Evolutionary conservation across 805 yeast genomes (phyloP).

Genomic region (Candida patagonica): DNA sequence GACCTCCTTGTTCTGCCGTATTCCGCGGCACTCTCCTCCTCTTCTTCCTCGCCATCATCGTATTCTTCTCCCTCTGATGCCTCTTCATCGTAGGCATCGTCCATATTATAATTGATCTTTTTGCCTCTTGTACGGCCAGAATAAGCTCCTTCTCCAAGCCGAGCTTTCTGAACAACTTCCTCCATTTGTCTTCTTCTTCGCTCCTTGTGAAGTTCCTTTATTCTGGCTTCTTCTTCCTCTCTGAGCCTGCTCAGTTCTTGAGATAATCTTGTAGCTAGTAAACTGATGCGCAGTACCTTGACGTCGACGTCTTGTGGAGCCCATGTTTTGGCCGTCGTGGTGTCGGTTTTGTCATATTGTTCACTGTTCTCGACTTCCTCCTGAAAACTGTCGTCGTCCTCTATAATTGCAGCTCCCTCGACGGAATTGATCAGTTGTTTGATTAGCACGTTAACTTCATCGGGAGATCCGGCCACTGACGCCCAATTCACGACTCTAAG

Average conservation of each 20-base stretch:
- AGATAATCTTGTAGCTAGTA: background rate
- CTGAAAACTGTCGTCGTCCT: background rate
- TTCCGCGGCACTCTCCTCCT: background rate
- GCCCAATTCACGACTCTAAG: conserved; percentile 26
- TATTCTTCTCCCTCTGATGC: conserved; percentile 4
- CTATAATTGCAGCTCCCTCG: background rate
- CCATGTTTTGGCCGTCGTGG: background rate
- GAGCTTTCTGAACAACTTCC: conserved; percentile 15
- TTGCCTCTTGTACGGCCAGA: conserved; percentile 26
- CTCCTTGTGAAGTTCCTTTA: conserved; percentile 6
- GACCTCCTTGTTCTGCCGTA: conserved; percentile 1
- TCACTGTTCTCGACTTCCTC: background rate
- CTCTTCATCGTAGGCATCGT: conserved; percentile 11
- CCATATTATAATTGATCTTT: conserved; percentile 22
- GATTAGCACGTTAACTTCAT: conserved; percentile 15
- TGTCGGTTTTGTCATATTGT: background rate
- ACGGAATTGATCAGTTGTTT: background rate
- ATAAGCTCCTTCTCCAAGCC: conserved; percentile 24
- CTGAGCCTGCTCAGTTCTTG: conserved; percentile 8
- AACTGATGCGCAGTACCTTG: background rate
- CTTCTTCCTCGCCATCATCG: conserved; percentile 1
- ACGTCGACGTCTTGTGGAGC: background rate
- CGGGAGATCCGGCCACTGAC: conserved; percentile 17
- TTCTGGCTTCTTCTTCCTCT: conserved; percentile 7
- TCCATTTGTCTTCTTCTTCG: conserved; percentile 11